Conservation (phyloP, 2,329 filamentous ascomycete genomes). For the Cladosporium sphaerospermum region DNA sequence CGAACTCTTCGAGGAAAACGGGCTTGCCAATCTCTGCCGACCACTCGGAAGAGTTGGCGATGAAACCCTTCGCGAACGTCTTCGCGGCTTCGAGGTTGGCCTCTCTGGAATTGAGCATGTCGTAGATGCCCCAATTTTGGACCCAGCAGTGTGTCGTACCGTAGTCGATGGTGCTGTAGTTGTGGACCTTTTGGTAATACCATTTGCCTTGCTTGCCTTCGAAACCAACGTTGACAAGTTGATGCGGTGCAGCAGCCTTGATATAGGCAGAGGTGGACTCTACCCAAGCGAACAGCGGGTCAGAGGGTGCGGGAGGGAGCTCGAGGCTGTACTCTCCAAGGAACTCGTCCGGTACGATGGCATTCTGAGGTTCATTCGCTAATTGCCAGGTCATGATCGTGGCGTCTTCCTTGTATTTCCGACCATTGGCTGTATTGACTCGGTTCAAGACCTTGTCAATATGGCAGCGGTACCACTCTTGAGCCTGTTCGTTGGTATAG, state of each 20-base stretch:
- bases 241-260: conserved; percentile 30
- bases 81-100: conserved; percentile 30
- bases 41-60: conserved; percentile 32
- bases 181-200: conserved; percentile 35
- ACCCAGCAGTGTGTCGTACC: conserved; percentile 37
- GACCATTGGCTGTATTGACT: conserved; percentile 33
- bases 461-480: conserved; percentile 34
- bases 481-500: conserved; percentile 31
- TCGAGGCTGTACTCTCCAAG: conserved; percentile 27
- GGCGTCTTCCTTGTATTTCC: conserved; percentile 32
- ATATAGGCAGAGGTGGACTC: conserved; percentile 33
- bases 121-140: conserved; percentile 35
- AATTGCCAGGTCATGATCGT: conserved; percentile 39
- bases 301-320: conserved; percentile 25
- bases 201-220: conserved; percentile 36
- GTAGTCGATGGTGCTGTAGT: conserved; percentile 33
- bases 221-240: conserved; percentile 35
- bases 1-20: conserved; percentile 35
- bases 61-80: conserved; percentile 30
- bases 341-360: conserved; percentile 22
- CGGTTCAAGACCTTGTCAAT: conserved; percentile 33
- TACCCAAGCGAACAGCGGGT: conserved; percentile 34
- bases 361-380: conserved; percentile 34
- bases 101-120: conserved; percentile 32
- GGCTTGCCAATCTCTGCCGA: conserved; percentile 33